Base-by-base conservation (phyloP, 2,329 filamentous ascomycete genomes). In the Colletotrichum liaoningense region DNA sequence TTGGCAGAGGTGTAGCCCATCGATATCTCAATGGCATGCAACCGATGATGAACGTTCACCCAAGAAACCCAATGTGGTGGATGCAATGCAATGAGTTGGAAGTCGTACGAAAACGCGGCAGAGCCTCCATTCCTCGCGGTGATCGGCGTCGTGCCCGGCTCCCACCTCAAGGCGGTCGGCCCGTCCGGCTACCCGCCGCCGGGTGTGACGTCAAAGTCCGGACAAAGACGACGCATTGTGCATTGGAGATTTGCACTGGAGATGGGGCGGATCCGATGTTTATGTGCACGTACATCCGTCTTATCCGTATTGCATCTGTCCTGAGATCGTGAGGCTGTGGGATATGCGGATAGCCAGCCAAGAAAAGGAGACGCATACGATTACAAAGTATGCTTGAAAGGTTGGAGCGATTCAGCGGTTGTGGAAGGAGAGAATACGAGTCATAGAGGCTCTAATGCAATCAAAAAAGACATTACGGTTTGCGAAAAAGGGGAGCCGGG, bases 401-500 rank as follows among this genome's bases (percentile, higher is more conserved):
- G 12, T 54, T 33, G 11, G 38, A 30, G 26, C 28, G 62, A 55
- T 38, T 42, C 38, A 35, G 26, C 55, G 26, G 22, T 56, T 24
- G 5, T 8, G 8, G 19, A 11, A 11, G 12, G 9, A 14, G 12
- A 22, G 22, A 65, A 26, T 62, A 60, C 70, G 70, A 73, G 70
- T 73, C 70, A 73, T 73, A 33, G 22, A 46, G 62, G 12, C 11
- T n/a, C 12, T 26, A 26, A 26, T 54, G 28, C 26, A 65, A 73
- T 70, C 22, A 70, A 62, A 70, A 70, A 73, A 62, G 67, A 70
- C 49, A 73, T 73, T 26, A 26, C 14, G 14, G 28, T 26, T 6
- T 22, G 14, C 33, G 46, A 7, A 8, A 33, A 65, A 60, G 66
- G 67, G 60, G 22, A 70, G 46, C 46, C 38, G 55, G 55, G 28